Evolutionary conservation across 1,284 basidiomycete genomes (phyloP), one percentile per base, ranked within the genome.

Genomic region (Rhizoctonia solani): DNA sequence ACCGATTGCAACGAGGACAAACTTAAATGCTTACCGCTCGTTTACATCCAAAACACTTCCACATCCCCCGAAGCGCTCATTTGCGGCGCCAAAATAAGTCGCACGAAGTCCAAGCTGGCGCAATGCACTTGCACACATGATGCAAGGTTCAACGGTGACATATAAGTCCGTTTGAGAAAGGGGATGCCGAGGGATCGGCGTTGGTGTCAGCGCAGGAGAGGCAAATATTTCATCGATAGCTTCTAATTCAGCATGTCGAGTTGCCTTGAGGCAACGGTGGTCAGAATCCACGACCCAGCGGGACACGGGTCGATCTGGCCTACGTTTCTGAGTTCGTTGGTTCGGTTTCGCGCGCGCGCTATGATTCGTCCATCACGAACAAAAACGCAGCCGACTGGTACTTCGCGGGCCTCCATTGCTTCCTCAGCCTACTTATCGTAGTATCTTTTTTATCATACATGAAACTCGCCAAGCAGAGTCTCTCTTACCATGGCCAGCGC

Each of bases 71-170:
- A 99, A 99, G 63, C 95, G 85, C 73, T 98, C 96, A 76, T 99
- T 99, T 19, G 87, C 92, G 73, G 93, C 97, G 0, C 97, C 97
- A 76, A 93, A 98, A 68, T 89, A 92, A 1, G 98, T 96, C 68
- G 89, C 84, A 67, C 87, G 86, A 74, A 99, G 95, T 5, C 96
- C 95, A 69, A 96, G 80, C 78, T 99, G 96, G 55, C 96, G 85
- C 52, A 99, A 82, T 4, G 96, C 97, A 29, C 92, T 93, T 3
- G 95, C 93, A 73, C 97, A 99, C 97, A 99, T 99, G 75, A 99
- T 93, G 77, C 97, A 99, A 0, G 97, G 97, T 78, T 99, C 97
- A 61, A 99, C 95, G 0, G 97, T 99, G 63, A 99, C 97, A 76
- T 99, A 99, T 19, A 99, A 86, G 1, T 87, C 93, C 23, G 93